Base-by-base conservation (phyloP, 306 rosid genomes). In the Citrullus colocynthis region DNA sequence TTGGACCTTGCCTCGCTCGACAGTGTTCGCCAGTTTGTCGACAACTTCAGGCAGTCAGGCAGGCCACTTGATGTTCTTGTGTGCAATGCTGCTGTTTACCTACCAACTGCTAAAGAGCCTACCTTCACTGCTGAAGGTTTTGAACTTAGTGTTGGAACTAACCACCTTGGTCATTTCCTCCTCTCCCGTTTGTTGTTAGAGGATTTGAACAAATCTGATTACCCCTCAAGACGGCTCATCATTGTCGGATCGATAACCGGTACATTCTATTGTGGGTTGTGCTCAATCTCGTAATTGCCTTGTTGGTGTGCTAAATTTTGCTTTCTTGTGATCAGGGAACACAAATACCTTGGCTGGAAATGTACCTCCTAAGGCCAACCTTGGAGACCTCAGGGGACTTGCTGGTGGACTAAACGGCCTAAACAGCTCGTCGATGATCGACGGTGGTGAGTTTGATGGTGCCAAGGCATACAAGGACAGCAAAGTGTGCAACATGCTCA, bases 381-480 rank as follows among this genome's bases (percentile, higher is more conserved):
- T 96, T 9, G 99, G 99, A 34, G 99, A 96, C 85, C 30, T 96
- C 88, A 89, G 99, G 84, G 99, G 99, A 62, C 92, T 96, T 78
- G 83, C 91, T 2, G 93, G 99, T 17, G 98, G 99, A 62, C 67
- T 96, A 80, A 91, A 65, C 6, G 97, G 97, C 49, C 90, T 92
- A 28, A 96, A 96, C 91, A 87, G 87, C 78, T 92, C 99, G 6
- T 16, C 96, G 65, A 96, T 96, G 99, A 88, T 96, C 6, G 98
- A 96, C 59, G 99, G 99, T 52, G 98, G 97, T 65, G 90, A 84
- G 20, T 96, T 92, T 74, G 99, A 96, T 21, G 99, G 99, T 10
- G 99, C 99, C 80, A 96, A 96, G 89, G 99, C 99, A 18, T 96
- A 92, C 89, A 96, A 96, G 86, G 99, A 96, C 93, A 92, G 98